Evolutionary conservation across 2,329 filamentous ascomycete genomes (phyloP).

Genomic region (Stemphylium lycopersici): DNA sequence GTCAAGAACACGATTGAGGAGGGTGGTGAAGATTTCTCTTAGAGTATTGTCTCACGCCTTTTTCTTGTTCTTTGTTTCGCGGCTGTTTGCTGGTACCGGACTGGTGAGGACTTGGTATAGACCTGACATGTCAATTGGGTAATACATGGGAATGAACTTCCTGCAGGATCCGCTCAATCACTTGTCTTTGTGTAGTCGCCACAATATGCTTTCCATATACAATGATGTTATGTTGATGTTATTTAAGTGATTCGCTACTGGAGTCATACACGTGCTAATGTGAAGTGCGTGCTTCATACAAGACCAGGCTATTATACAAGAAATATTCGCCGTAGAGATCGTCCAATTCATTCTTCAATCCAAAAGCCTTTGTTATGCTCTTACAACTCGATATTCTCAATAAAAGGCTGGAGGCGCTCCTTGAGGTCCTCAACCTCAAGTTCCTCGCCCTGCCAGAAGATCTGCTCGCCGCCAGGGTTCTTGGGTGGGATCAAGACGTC

Average conservation of each 20-base stretch:
- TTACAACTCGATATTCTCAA: conserved; percentile 44
- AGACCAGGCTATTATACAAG: conserved; percentile 1
- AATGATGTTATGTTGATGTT: not conserved
- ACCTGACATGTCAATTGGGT: not conserved
- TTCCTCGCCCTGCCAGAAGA: conserved; percentile 55
- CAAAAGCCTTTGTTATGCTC: not conserved
- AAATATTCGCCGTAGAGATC: conserved; percentile 5
- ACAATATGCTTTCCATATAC: not conserved
- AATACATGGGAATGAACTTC: not conserved
- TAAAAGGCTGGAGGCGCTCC: conserved; percentile 52
- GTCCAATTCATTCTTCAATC: not conserved
- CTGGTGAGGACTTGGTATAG: not conserved
- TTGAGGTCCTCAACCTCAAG: conserved; percentile 67
- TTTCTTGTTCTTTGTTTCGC: not conserved
- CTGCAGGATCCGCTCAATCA: not conserved
- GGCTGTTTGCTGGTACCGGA: not conserved
- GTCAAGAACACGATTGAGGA: conserved; percentile 85
- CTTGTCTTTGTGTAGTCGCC: not conserved
- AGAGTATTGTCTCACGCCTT: conserved; percentile 5
- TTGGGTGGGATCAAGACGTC: conserved; percentile 78
- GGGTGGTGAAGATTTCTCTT: conserved; percentile 72
- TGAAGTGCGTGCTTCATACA: not conserved
- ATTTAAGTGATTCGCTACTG: not conserved
- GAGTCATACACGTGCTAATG: not conserved
- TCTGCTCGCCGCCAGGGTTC: conserved; percentile 44